Percentiles rank a stretch among this genome's conserved stretches.
phyloP scores from a whole-genome alignment of 176 grass and related monocot genomes.

The Ensete glaucum region DNA sequence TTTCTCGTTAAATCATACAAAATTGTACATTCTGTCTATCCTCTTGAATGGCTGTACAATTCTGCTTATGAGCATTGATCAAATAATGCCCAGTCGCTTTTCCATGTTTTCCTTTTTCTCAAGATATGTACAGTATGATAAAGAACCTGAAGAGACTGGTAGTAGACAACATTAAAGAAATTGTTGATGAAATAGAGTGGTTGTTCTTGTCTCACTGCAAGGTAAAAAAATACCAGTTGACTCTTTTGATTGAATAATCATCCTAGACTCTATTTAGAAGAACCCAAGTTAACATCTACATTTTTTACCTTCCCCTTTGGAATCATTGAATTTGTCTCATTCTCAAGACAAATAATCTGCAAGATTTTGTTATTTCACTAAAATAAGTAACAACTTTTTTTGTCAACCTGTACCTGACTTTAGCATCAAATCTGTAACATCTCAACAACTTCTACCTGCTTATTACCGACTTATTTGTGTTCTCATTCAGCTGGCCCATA shows the following conservation, averaged over 20 bases:
- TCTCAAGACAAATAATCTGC: neutral
- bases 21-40: too few species aligned
- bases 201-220: neutral
- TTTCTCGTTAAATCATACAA: too few species aligned
- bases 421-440: neutral
- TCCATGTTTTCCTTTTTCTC: neutral
- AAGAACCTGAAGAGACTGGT: neutral
- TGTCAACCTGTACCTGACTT: neutral
- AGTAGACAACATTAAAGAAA: neutral
- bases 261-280: neutral
- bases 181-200: neutral
- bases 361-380: neutral
- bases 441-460: constrained; percentile 8
- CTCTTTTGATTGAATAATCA: neutral
- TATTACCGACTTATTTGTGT: neutral
- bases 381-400: neutral
- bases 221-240: neutral
- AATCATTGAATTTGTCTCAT: neutral
- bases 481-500: neutral
- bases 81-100: too few species aligned
- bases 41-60: too few species aligned
- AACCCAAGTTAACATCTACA: neutral
- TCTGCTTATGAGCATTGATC: too few species aligned
- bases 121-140: neutral
- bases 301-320: neutral